Evolutionary conservation across 1,284 basidiomycete species (phyloP), one percentile per base, ranked within the genome.

Genomic region (Rhodotorula sp.): DNA sequence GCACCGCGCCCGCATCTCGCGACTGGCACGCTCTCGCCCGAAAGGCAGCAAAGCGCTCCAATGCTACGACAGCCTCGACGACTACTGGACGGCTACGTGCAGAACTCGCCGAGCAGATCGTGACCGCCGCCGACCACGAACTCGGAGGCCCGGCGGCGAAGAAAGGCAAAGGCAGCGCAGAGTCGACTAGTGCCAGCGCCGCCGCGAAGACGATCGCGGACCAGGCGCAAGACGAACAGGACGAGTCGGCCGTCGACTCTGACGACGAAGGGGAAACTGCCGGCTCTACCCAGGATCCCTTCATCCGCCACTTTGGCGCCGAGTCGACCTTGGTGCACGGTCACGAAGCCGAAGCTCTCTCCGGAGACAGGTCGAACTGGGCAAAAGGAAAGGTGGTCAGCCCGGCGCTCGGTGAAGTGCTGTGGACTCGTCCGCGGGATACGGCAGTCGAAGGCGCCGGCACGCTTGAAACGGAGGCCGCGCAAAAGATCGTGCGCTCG

Each of bases 61-160:
- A 78, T 66, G 78, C 79, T 69, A 42, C 42, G 78, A 29, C 49
- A 49, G 73, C 65, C 70, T 74, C 42, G 74, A 73, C 49, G 71
- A 62, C 22, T 22, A 26, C 62, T 3, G 62, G 45, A n/a, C 44
- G 49, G 60, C 56, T 62, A 69, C 65, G 26, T 1, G 8, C 33
- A n/a, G 51, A n/a, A 0, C 53, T 69, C 53, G 60, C 53, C n/a
- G 49, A 56, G 37, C 12, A 56, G 18, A 45, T 67, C 45, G 62
- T 57, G 4, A 42, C 49, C 18, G 65, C 57, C 12, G 53, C 58
- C 22, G 46, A 49, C 42, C 60, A 49, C 60, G 48, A 61, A 30
- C 8, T 6, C 15, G 24, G n/a, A 5, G 24, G 37, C 20, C 24
- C 46, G 10, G 30, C 45, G 26, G 54, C 26, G 18, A 12, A 10